Conservation (phyloP, 805 yeast species). For the Nakazawaea laoshanensis region DNA sequence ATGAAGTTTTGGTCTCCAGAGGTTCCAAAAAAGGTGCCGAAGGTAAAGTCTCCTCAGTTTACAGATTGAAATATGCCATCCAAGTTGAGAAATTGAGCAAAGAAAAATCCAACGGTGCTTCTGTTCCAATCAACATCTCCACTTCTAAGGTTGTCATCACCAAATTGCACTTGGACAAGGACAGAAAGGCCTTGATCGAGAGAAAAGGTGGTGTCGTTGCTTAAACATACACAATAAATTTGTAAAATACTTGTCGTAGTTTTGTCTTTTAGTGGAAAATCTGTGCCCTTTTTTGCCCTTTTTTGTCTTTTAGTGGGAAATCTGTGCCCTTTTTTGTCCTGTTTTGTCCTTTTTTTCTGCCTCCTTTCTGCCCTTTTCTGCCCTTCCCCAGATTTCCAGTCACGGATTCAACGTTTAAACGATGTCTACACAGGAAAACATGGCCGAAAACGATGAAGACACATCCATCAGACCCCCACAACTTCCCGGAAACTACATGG, state of each 20-base stretch:
- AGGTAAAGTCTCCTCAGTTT: slow-evolving; percentile 95
- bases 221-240: no score
- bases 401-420: no score
- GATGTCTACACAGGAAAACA: no score
- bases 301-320: no score
- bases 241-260: no score
- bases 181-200: slow-evolving; percentile 94
- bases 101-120: slow-evolving; percentile 97
- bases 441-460: slow-evolving; percentile 4
- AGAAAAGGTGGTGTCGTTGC: slow-evolving; percentile 80
- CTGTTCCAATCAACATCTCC: slow-evolving; percentile 94
- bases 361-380: no score
- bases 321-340: no score
- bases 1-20: slow-evolving; percentile 91
- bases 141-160: slow-evolving; percentile 99
- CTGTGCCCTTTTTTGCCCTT: no score
- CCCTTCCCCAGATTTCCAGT: no score
- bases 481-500: slow-evolving; percentile 44
- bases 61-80: slow-evolving; percentile 96
- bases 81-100: slow-evolving; percentile 96
- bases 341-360: no score
- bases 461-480: slow-evolving; percentile 30
- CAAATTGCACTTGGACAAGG: slow-evolving; percentile 96
- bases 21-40: slow-evolving; percentile 99
- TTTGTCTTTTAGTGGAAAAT: no score